Base-by-base conservation (phyloP, 75 land plant species). In the Gnetum montanum region DNA sequence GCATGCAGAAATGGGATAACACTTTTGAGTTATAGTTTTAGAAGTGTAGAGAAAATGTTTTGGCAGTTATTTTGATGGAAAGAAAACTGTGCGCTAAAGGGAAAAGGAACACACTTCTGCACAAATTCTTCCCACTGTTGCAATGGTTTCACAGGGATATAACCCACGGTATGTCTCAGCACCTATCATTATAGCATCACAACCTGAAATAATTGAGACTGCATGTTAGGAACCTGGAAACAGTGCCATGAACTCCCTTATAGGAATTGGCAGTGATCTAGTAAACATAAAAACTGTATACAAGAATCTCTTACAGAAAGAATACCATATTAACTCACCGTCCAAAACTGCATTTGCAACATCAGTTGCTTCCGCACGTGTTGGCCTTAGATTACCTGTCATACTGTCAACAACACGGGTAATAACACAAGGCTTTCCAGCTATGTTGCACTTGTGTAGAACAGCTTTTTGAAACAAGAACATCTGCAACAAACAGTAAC, bases 351-450 rank as follows among this genome's bases (percentile, higher is more conserved):
- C 80, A 47, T 77, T 77, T 27, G 80, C 80, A 18, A 77, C 80
- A 59, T 77, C 80, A 15, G 80, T 77, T 49, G 80, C 80, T 55
- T 76, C 79, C 8, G 79, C 79, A 31, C 79, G 71, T 10, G 79
- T 76, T 31, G 79, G 79, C 18, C 79, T 59, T 7, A 76, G 66
- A 46, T 58, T 76, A 26, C 58, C 57, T 18, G 77, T 68, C 79
- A 76, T 76, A 43, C 73, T 75, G 46, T 76, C 79, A 47, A 76
- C 79, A 46, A 76, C 79, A 43, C 79, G 71, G 3, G 79, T 76
- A n/a, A 76, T 45, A 13, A 76, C 69, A 35, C 71, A 69, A 1
- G 79, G 64, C 59, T 76, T 76, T 38, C 79, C 79, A 27, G 65
- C 70, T 53, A 67, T 67, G 27, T 76, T 76, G 43, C 79, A 76